These are phyloP conservation scores for Alloascoidea africana DNA, from an alignment of 805 yeast species.

Conservation along the genomic window DNA sequence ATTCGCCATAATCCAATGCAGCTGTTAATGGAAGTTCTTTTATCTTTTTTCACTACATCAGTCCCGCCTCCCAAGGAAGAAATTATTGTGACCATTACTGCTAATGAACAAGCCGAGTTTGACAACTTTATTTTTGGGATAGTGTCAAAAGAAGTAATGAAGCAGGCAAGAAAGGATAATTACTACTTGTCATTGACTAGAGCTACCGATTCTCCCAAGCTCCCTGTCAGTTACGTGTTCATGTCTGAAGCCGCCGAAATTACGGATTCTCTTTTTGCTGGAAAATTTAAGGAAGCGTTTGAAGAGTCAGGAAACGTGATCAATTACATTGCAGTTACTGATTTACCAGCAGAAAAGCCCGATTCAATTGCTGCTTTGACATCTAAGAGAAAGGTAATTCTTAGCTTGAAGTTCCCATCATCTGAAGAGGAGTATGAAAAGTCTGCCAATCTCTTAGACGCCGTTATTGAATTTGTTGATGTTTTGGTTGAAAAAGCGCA, in stretches of 20 bases:
- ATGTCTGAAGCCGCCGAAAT: conserved; percentile 84
- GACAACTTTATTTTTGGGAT: conserved; percentile 72
- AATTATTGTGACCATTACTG: conserved; percentile 45
- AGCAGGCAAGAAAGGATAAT: conserved; percentile 53
- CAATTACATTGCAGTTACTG: conserved; percentile 67
- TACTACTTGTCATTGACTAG: conserved; percentile 78
- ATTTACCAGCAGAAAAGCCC: conserved; percentile 68
- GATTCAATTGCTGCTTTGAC: conserved; percentile 35
- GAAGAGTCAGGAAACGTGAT: conserved; percentile 29
- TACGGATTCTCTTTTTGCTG: conserved; percentile 42
- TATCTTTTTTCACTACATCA: conserved; percentile 43
- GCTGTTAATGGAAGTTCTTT: conserved; percentile 44
- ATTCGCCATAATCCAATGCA: conserved; percentile 72
- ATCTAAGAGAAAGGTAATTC: conserved; percentile 33
- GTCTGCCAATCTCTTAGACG: conserved; percentile 32
- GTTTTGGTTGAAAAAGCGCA: conserved; percentile 33
- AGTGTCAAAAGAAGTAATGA: conserved; percentile 77
- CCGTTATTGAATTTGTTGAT: conserved; percentile 47
- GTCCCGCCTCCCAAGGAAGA: conserved; percentile 41
- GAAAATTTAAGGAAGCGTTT: conserved; percentile 30
- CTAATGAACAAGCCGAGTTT: conserved; percentile 28
- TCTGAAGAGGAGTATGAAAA: conserved; percentile 33
- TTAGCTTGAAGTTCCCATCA: conserved; percentile 38
- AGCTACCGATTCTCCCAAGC: conserved; percentile 52
- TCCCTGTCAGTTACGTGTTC: conserved; percentile 66